These are phyloP conservation scores for Sporothrix mexicana DNA, from an alignment of 2,329 filamentous ascomycete species.

Conservation along the genomic window DNA sequence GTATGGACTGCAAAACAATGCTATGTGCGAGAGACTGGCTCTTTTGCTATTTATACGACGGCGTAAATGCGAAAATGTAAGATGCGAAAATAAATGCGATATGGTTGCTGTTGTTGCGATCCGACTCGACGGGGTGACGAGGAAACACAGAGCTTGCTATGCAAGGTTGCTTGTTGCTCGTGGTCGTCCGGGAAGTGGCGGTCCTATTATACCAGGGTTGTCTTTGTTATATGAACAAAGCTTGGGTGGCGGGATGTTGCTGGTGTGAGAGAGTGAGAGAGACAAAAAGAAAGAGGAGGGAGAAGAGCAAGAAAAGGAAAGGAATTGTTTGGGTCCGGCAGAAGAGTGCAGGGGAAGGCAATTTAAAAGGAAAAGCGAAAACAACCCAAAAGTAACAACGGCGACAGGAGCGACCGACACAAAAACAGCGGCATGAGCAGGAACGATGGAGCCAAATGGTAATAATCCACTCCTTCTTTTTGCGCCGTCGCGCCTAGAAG, in stretches of 20 bases:
- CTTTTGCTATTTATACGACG: background rate
- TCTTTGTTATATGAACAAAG: constrained; percentile 22
- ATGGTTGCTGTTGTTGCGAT: constrained; percentile 9
- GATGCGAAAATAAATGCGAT: background rate
- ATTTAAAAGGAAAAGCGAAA: constrained; percentile 31
- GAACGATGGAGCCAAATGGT: constrained; percentile 3
- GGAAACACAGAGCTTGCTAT: constrained; percentile 32
- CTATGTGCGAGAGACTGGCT: background rate
- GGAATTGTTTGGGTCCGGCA: background rate
- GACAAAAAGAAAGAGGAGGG: background rate
- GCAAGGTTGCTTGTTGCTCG: constrained; percentile 6
- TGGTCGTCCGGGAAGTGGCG: constrained; percentile 25
- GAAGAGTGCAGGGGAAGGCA: constrained; percentile 26
- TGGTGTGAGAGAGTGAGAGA: constrained; percentile 12
- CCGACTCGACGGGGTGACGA: constrained; percentile 32
- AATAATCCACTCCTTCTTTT: constrained; percentile 12
- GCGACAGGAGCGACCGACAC: constrained; percentile 22
- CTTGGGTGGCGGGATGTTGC: constrained; percentile 29
- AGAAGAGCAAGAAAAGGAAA: background rate
- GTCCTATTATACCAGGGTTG: constrained; percentile 30
- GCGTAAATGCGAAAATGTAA: background rate
- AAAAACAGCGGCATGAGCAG: constrained; percentile 17
- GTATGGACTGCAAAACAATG: background rate
- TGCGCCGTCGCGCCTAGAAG: background rate
- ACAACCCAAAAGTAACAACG: constrained; percentile 1